These are phyloP conservation scores for Gloeopeniophorella convolvens DNA, from an alignment of 768 basidiomycete species.

Conservation along the genomic window DNA sequence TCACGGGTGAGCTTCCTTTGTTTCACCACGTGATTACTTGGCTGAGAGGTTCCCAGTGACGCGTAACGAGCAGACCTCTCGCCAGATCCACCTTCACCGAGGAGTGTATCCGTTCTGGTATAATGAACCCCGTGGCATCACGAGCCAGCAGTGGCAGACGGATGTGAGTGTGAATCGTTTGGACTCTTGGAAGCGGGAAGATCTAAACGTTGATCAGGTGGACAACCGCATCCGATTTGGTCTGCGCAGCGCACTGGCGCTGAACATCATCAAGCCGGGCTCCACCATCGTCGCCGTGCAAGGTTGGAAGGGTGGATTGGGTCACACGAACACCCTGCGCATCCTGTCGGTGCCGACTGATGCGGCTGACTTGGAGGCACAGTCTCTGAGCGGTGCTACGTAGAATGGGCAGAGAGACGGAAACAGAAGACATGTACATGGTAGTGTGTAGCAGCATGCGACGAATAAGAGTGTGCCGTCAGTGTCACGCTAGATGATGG, in stretches of 20 bases:
- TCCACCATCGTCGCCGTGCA: conserved; percentile 92
- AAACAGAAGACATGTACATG: conserved; percentile 10
- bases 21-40: not conserved
- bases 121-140: conserved; percentile 86
- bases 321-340: conserved; percentile 89
- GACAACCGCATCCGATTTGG: conserved; percentile 90
- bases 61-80: conserved; percentile 89
- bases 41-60: conserved; percentile 53
- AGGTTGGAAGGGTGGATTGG: conserved; percentile 98
- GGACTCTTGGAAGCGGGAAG: conserved; percentile 5
- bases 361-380: conserved; percentile 66
- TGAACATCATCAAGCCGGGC: conserved; percentile 85
- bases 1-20: conserved; percentile 63
- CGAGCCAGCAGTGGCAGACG: conserved; percentile 90
- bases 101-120: conserved; percentile 98
- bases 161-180: conserved; percentile 56
- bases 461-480: not conserved
- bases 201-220: conserved; percentile 39
- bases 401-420: not conserved
- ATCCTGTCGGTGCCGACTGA: conserved; percentile 82
- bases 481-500: too few species aligned
- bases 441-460: not conserved
- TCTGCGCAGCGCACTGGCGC: conserved; percentile 69
- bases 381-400: conserved; percentile 40
- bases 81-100: conserved; percentile 95